These are phyloP conservation scores for Tagetes erecta DNA, from an alignment of 129 eudicot species.

Conservation along the genomic window DNA sequence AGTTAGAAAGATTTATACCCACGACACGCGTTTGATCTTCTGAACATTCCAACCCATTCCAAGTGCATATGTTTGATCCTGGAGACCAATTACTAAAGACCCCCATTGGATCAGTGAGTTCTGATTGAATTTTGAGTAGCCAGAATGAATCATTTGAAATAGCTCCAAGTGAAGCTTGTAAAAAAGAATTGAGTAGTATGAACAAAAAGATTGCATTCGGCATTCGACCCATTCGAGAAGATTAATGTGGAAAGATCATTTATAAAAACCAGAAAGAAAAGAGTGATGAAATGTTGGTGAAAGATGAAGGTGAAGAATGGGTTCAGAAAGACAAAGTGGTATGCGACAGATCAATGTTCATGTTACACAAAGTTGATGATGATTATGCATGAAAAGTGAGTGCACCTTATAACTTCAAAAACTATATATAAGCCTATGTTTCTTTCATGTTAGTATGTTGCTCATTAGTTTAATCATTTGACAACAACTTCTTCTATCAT, in stretches of 20 bases:
- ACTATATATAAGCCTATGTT: slow-evolving; percentile 35
- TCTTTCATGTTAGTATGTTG: neutral
- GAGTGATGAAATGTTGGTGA: slow-evolving; percentile 23
- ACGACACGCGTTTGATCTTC: slow-evolving; percentile 53
- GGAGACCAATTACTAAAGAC: slow-evolving; percentile 69
- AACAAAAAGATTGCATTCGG: slow-evolving; percentile 43
- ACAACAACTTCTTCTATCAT: slow-evolving; percentile 10
- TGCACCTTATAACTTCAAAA: slow-evolving; percentile 30
- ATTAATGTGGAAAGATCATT: slow-evolving; percentile 20
- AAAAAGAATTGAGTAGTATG: slow-evolving; percentile 33
- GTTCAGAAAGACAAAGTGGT: slow-evolving; percentile 36
- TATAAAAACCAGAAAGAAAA: slow-evolving; percentile 25
- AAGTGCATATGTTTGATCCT: slow-evolving; percentile 56
- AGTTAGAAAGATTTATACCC: slow-evolving; percentile 62
- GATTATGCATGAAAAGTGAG: slow-evolving; percentile 38
- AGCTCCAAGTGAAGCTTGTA: slow-evolving; percentile 32
- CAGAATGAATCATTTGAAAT: slow-evolving; percentile 60
- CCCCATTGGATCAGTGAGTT: slow-evolving; percentile 55
- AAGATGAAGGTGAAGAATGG: slow-evolving; percentile 27
- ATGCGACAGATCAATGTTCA: slow-evolving; percentile 44
- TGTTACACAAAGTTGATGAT: slow-evolving; percentile 37
- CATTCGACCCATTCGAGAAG: slow-evolving; percentile 37
- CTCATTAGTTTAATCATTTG: slow-evolving; percentile 28
- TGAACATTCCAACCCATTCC: slow-evolving; percentile 85
- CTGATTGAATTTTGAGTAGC: slow-evolving; percentile 72